phyloP scores from a whole-genome alignment of 129 eudicot genomes.

The Logfia minima region DNA sequence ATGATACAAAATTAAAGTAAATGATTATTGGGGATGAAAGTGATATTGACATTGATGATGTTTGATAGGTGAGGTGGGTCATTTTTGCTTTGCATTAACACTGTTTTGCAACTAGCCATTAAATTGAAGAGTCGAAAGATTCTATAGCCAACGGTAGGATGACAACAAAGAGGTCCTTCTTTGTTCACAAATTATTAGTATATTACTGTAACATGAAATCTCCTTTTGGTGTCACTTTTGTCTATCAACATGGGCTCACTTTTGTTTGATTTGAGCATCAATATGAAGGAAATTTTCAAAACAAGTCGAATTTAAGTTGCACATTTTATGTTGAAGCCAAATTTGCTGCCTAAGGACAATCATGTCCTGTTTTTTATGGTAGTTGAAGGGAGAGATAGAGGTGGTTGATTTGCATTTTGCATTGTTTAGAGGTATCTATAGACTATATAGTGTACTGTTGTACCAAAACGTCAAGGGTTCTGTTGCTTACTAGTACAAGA shows the following conservation, averaged over 20 bases:
- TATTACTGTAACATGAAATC: background rate
- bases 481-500: conserved; percentile 24
- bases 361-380: conserved; percentile 26
- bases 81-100: conserved; percentile 36
- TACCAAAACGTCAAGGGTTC: conserved; percentile 23
- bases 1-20: conserved; percentile 31
- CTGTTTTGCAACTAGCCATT: conserved; percentile 34
- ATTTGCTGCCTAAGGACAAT: conserved; percentile 29
- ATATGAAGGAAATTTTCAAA: background rate
- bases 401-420: conserved; percentile 24
- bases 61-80: conserved; percentile 37
- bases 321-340: conserved; percentile 13
- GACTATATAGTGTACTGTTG: conserved; percentile 13
- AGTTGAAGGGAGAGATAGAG: background rate
- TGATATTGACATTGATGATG: conserved; percentile 30
- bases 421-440: conserved; percentile 30
- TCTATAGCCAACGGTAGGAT: conserved; percentile 19
- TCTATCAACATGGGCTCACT: background rate
- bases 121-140: conserved; percentile 30
- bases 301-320: conserved; percentile 2
- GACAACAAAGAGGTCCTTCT: conserved; percentile 29
- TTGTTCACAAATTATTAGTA: conserved; percentile 13
- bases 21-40: conserved; percentile 28
- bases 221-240: conserved; percentile 2
- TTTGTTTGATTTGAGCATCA: background rate